Evolutionary conservation across 345 rosid species (phyloP), one percentile per base, ranked within the genome.

Genomic region (Brassica rapa): DNA sequence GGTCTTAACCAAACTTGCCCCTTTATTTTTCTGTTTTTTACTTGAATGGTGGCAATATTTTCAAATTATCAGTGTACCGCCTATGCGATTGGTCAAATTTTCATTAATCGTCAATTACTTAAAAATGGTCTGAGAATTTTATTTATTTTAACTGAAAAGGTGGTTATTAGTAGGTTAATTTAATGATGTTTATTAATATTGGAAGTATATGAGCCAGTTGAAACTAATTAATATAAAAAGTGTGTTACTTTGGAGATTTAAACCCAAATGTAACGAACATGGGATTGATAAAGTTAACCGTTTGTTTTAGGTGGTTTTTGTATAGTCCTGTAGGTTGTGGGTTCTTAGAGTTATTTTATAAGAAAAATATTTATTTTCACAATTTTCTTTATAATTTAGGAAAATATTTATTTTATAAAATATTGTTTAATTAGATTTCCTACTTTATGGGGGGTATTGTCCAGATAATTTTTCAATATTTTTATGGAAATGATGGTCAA

Each of bases 1-100:
- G 70, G 74, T 79, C 74, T 62, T 4, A 68, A 73, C 6, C 64
- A 62, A 68, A 16, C 4, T 4, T 1, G n/a, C 57, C 64, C 82
- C 72, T 46, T 11, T 19, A 27, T 0, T 73, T 74, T 21, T 39
- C 2, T 19, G 0, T 56, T 29, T 4, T 57, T 55, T 30, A 9
- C 61, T 1, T 1, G 41, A 63, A 63, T 11, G n/a, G 63, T 0
- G 6, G 55, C 25, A 65, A 56, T 0, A 3, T 64, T 59, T 53
- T 65, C 15, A 4, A 32, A 41, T 6, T 6, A 8, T 63, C 4
- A 39, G 2, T 0, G 0, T 12, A 35, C 23, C 0, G 21, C 43
- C 64, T 5, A 9, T 4, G 2, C 8, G 2, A 23, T 62, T 70
- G 41, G n/a, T 60, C 51, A 33, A 8, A 12, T 3, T 19, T 49